Percentiles rank a stretch among this genome's conserved stretches.
Conservation (phyloP, 805 yeast species). For the Brettanomyces sp. region DNA sequence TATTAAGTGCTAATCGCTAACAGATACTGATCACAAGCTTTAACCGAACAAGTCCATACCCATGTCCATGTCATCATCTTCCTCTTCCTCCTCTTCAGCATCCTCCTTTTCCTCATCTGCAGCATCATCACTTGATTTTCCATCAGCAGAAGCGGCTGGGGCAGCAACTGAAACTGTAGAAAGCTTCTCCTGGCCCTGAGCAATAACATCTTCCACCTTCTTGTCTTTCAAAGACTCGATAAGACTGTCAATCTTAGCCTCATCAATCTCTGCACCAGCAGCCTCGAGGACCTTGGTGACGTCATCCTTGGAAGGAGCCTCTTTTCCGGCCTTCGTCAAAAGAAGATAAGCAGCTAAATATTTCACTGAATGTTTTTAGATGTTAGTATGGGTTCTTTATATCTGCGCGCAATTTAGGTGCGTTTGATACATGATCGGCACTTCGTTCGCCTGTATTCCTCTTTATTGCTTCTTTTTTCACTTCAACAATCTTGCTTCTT, state of each 20-base stretch:
- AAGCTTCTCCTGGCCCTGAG: slow-evolving; percentile 73
- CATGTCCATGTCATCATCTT: slow-evolving; percentile 39
- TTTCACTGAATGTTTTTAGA: slow-evolving; percentile 42
- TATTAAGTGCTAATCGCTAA: slow-evolving; percentile 5
- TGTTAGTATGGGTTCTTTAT: slow-evolving; percentile 4
- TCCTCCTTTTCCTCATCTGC: slow-evolving; percentile 50
- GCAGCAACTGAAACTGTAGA: slow-evolving; percentile 79
- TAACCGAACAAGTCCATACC: slow-evolving; percentile 93
- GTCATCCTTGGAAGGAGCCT: slow-evolving; percentile 73
- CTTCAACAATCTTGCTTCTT: too few species aligned
- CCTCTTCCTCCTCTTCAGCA: slow-evolving; percentile 44
- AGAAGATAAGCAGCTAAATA: slow-evolving; percentile 91
- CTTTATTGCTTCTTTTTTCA: too few species aligned
- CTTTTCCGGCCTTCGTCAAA: slow-evolving; percentile 80
- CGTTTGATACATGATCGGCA: too few species aligned
- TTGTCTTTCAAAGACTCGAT: slow-evolving; percentile 74
- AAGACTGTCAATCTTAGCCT: slow-evolving; percentile 61
- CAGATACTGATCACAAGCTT: slow-evolving; percentile 12
- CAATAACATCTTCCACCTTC: slow-evolving; percentile 62
- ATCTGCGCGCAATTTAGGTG: too few species aligned
- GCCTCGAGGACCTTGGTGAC: slow-evolving; percentile 62
- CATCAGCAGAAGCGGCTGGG: slow-evolving; percentile 57
- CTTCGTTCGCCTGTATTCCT: too few species aligned
- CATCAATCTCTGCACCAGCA: slow-evolving; percentile 76
- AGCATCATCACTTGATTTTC: slow-evolving; percentile 46